Evolutionary conservation across 2,329 filamentous ascomycete species (phyloP), one percentile per base, ranked within the genome.

Genomic region (Pyricularia sp.): DNA sequence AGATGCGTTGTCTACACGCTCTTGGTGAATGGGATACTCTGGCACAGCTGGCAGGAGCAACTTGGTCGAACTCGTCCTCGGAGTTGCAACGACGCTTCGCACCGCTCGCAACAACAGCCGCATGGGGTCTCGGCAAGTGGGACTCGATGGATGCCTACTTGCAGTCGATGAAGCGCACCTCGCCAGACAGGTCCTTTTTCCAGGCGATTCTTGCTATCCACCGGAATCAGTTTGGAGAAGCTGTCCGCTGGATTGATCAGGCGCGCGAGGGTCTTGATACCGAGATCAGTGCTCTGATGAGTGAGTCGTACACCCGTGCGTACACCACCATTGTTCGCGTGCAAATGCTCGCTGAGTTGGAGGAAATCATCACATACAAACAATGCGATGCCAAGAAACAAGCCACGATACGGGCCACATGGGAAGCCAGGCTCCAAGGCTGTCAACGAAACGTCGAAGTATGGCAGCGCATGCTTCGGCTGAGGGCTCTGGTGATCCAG

Each of bases 291-390:
- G 94, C 94, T 4, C 83, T 99, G 3, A 88, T 99, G n/a, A 96
- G 93, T 73, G 94, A 99, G 75, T 97, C 93, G 2, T 99, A 99
- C 76, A 97, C 96, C 71, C 87, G 94, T 66, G 96, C 94, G 10
- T 99, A 99, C 76, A 88, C 93, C 69, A 93, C 97, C n/a, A 92
- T 99, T 66, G 93, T 99, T 60, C 89, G 94, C 59, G 93, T 99
- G 0, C 94, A 99, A 76, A 99, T 99, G 96, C 86, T 99, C 70
- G 94, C 96, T 4, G 94, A 99, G 75, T 82, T 99, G 3, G 94
- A 99, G 74, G 94, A 99, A 74, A 93, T 99, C 70, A 97, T 99
- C 71, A 86, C 88, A 8, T 99, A 99, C 81, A 99, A 99, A 78
- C 93, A 97, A 73, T 90, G 90, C 67, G 91, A 96, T 69, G 85